phyloP scores from a whole-genome alignment of 805 yeast genomes.

The Myxozyma melibiosi region DNA sequence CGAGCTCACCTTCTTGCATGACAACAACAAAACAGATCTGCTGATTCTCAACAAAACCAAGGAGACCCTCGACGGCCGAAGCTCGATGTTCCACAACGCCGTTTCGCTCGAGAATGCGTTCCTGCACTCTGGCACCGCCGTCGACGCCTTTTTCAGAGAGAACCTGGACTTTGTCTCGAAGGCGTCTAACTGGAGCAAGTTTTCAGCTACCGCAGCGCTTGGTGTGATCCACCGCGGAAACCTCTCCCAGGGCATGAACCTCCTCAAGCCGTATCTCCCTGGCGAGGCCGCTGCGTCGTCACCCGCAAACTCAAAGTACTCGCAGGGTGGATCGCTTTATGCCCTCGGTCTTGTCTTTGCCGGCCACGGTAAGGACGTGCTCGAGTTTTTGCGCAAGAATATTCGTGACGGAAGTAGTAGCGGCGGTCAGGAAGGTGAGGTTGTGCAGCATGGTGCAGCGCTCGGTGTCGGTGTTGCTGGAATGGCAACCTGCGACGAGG shows the following conservation, averaged over 20 bases:
- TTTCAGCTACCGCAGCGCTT: conserved; percentile 95
- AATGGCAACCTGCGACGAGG: conserved; percentile 80
- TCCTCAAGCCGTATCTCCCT: conserved; percentile 89
- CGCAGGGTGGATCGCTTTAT: conserved; percentile 93
- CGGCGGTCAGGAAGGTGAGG: conserved; percentile 66
- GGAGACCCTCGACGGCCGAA: conserved; percentile 81
- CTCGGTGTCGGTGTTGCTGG: conserved; percentile 96
- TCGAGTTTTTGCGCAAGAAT: conserved; percentile 70
- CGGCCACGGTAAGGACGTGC: conserved; percentile 87
- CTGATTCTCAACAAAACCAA: conserved; percentile 80
- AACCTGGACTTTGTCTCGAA: conserved; percentile 95
- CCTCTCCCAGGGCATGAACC: conserved; percentile 82
- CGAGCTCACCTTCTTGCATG: conserved; percentile 81
- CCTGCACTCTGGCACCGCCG: conserved; percentile 94
- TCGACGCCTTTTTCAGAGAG: conserved; percentile 85
- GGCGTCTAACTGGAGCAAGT: conserved; percentile 98
- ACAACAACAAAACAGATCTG: conserved; percentile 85
- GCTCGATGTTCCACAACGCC: conserved; percentile 93
- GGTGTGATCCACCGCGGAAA: conserved; percentile 98
- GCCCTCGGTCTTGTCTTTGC: conserved; percentile 94
- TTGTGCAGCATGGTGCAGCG: conserved; percentile 91
- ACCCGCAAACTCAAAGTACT: conserved; percentile 49
- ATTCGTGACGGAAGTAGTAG: conserved; percentile 50
- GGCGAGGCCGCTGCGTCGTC: conserved; percentile 53
- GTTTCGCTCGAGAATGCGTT: conserved; percentile 93